phyloP scores from a whole-genome alignment of 2,329 filamentous ascomycete genomes.

The Microsporum ferrugineum region DNA sequence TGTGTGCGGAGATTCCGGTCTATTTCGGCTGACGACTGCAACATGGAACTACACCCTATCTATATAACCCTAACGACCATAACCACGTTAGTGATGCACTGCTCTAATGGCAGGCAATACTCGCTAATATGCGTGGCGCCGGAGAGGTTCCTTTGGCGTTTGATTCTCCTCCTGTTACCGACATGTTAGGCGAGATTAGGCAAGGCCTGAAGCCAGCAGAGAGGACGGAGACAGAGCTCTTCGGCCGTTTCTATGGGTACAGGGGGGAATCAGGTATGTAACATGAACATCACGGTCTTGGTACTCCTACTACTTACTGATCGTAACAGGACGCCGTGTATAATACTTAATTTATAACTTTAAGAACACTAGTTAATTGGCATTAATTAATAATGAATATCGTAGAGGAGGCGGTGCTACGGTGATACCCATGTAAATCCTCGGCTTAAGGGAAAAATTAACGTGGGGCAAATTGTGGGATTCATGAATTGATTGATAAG shows the following conservation, averaged over 20 bases:
- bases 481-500: background rate
- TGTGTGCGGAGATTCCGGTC: conserved; percentile 18
- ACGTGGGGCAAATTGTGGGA: background rate
- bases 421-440: no score
- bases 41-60: background rate
- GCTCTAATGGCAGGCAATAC: conserved; percentile 18
- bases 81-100: conserved; percentile 2
- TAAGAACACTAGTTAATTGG: no score
- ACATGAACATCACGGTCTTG: no score
- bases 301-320: no score
- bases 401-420: no score
- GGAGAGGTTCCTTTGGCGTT: background rate
- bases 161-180: background rate
- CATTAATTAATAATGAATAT: no score
- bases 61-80: background rate
- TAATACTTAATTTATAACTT: no score
- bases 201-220: background rate
- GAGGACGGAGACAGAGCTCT: background rate
- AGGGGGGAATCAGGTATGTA: background rate
- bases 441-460: background rate
- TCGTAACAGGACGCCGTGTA: no score
- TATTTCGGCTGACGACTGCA: conserved; percentile 8
- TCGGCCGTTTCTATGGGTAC: background rate
- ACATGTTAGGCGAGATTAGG: conserved; percentile 3
- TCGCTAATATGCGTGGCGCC: conserved; percentile 15